phyloP scores from a whole-genome alignment of 2,329 filamentous ascomycete genomes.

The Xylaria polymorpha region DNA sequence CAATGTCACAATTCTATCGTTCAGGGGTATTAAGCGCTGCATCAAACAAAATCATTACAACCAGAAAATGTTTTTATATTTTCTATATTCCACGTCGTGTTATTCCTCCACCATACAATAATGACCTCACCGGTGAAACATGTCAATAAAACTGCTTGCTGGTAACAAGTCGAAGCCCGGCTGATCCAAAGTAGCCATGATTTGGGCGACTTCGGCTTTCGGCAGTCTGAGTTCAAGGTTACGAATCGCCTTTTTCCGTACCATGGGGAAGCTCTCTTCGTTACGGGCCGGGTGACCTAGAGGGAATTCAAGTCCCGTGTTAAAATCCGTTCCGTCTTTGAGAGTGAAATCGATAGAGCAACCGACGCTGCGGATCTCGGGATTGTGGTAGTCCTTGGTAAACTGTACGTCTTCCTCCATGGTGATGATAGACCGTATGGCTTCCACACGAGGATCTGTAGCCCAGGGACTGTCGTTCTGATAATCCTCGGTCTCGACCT shows the following conservation, averaged over 20 bases:
- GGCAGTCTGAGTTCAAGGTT: constrained; percentile 32
- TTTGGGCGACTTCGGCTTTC: constrained; percentile 15
- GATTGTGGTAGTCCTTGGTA: constrained; percentile 39
- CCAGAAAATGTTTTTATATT: too few relatives aligned
- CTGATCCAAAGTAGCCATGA: constrained; percentile 25
- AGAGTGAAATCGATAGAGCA: constrained; percentile 33
- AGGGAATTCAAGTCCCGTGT: constrained; percentile 31
- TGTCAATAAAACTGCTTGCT: constrained; percentile 32
- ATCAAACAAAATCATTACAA: too few relatives aligned
- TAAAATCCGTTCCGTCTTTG: constrained; percentile 31
- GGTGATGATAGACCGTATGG: constrained; percentile 33
- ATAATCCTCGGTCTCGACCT: constrained; percentile 36
- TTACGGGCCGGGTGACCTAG: constrained; percentile 32
- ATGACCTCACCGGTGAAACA: constrained; percentile 26
- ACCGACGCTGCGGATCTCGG: constrained; percentile 33
- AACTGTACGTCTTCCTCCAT: constrained; percentile 39
- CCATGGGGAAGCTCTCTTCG: constrained; percentile 27
- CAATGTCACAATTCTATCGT: too few relatives aligned
- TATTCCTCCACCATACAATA: not conserved
- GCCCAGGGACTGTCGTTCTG: constrained; percentile 39
- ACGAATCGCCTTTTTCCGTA: constrained; percentile 34
- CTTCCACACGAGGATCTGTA: constrained; percentile 34
- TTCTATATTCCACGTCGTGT: not conserved
- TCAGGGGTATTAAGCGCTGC: too few relatives aligned
- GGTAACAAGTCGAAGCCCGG: constrained; percentile 26